Evolutionary conservation across 2,329 filamentous ascomycete genomes (phyloP).

Genomic region (Aspergillus quadrilineatus): DNA sequence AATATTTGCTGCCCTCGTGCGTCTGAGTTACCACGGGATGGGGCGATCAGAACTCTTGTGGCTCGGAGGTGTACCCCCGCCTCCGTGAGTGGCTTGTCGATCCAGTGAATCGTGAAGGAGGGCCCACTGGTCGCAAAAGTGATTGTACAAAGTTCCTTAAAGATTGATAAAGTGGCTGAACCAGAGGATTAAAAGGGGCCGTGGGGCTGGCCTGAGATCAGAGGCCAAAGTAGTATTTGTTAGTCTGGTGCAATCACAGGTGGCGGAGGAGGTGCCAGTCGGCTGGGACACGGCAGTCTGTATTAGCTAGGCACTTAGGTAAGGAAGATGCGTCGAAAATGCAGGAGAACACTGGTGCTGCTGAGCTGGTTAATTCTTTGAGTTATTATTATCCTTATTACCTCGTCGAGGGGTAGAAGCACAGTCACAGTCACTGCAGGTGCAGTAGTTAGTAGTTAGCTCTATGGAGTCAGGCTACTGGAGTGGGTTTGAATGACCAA

Average conservation of each 20-base stretch:
- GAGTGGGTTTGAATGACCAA: slow-evolving; percentile 3
- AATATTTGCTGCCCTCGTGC: slow-evolving; percentile 10
- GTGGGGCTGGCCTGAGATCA: neutral
- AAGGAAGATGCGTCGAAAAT: neutral
- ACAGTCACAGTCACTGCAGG: neutral
- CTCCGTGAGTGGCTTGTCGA: slow-evolving; percentile 5
- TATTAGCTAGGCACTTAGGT: neutral
- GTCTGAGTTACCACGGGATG: slow-evolving; percentile 17
- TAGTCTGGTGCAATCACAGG: neutral
- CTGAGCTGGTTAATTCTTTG: neutral
- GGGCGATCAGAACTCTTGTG: slow-evolving; percentile 17
- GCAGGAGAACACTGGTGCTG: neutral
- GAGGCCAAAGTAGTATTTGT: slow-evolving; percentile 1
- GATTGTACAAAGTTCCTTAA: neutral
- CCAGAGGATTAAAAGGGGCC: slow-evolving; percentile 5
- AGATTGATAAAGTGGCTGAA: neutral
- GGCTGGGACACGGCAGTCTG: slow-evolving; percentile 1
- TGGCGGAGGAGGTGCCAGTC: slow-evolving; percentile 5
- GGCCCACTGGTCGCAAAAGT: too few species aligned
- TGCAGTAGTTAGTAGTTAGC: neutral
- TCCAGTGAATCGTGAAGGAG: too few species aligned
- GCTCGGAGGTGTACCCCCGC: slow-evolving; percentile 17
- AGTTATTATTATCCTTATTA: neutral
- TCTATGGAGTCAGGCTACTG: slow-evolving; percentile 6
- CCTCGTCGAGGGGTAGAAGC: neutral